phyloP scores from a whole-genome alignment of 2,329 filamentous ascomycete genomes.

The Cryphonectria nitschkei region DNA sequence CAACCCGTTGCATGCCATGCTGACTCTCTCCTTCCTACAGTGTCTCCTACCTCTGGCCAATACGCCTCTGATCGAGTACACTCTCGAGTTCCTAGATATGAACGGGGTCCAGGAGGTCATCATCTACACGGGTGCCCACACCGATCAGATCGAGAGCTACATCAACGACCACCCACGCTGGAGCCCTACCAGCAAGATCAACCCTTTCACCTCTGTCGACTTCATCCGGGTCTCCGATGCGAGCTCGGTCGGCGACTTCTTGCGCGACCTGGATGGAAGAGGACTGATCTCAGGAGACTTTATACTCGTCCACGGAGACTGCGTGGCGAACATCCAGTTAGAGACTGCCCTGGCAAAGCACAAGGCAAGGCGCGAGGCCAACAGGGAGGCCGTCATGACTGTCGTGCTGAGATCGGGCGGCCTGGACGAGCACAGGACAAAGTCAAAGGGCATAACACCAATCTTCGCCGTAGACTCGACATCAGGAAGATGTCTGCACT shows the following conservation, averaged over 20 bases:
- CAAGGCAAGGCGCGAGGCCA: slow-evolving; percentile 75
- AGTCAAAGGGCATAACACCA: slow-evolving; percentile 73
- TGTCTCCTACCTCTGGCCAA: slow-evolving; percentile 94
- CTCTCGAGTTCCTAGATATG: slow-evolving; percentile 92
- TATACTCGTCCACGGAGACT: slow-evolving; percentile 87
- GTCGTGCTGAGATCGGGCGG: slow-evolving; percentile 84
- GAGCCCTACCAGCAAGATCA: slow-evolving; percentile 59
- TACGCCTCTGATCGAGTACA: slow-evolving; percentile 95
- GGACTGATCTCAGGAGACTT: slow-evolving; percentile 89
- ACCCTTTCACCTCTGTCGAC: slow-evolving; percentile 77
- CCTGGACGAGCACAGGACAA: slow-evolving; percentile 70
- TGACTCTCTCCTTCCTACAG: slow-evolving; percentile 48
- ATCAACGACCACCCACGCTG: slow-evolving; percentile 75
- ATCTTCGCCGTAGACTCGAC: slow-evolving; percentile 85
- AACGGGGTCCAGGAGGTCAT: slow-evolving; percentile 94
- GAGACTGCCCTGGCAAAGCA: slow-evolving; percentile 78
- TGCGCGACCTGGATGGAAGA: slow-evolving; percentile 89
- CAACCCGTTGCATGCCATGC: slow-evolving; percentile 1
- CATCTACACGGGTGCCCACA: slow-evolving; percentile 87
- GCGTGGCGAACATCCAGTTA: slow-evolving; percentile 88
- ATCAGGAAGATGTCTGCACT: slow-evolving; percentile 84
- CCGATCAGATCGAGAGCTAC: slow-evolving; percentile 84
- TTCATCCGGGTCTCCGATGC: slow-evolving; percentile 85
- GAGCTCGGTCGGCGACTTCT: slow-evolving; percentile 87
- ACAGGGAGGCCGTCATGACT: slow-evolving; percentile 98